Evolutionary conservation across 1,284 basidiomycete species (phyloP).

Genomic region (Anthracocystis setariae): DNA sequence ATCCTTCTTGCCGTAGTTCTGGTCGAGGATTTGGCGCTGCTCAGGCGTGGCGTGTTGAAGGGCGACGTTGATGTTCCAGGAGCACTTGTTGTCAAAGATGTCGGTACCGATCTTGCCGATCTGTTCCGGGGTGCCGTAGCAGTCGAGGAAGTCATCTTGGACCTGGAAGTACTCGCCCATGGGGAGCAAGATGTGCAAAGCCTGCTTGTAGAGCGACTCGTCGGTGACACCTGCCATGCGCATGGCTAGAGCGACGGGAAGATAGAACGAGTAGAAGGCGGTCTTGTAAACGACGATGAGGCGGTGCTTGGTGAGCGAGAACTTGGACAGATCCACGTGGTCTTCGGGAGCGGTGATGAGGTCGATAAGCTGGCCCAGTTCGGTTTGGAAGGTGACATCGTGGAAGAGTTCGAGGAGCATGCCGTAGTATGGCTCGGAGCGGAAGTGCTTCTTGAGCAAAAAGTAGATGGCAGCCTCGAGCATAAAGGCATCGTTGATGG

Average conservation of each 20-base stretch:
- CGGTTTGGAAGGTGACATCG: conserved; percentile 91
- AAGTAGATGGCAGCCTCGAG: conserved; percentile 93
- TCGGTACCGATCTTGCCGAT: conserved; percentile 98
- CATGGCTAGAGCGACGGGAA: conserved; percentile 95
- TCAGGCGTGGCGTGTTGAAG: conserved; percentile 76
- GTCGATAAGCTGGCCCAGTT: conserved; percentile 95
- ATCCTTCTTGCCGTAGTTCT: conserved; percentile 88
- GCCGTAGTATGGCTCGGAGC: conserved; percentile 82
- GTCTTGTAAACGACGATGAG: conserved; percentile 98
- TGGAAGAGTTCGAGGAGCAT: conserved; percentile 90
- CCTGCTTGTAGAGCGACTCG: conserved; percentile 79
- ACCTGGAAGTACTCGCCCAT: conserved; percentile 99
- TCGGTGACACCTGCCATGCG: conserved; percentile 78
- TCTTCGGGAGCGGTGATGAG: conserved; percentile 94
- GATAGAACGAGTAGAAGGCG: conserved; percentile 97
- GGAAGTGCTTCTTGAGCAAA: conserved; percentile 88
- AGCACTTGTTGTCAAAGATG: conserved; percentile 98
- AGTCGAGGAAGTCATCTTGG: conserved; percentile 98
- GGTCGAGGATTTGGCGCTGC: conserved; percentile 73
- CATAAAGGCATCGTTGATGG: conserved; percentile 98
- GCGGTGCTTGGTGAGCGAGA: conserved; percentile 85
- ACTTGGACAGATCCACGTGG: conserved; percentile 84
- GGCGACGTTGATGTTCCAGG: conserved; percentile 94
- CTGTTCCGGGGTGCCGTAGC: conserved; percentile 85
- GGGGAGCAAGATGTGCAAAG: conserved; percentile 85